phyloP scores from a whole-genome alignment of 805 yeast genomes.

The Saccharomycopsis lassenensis region DNA sequence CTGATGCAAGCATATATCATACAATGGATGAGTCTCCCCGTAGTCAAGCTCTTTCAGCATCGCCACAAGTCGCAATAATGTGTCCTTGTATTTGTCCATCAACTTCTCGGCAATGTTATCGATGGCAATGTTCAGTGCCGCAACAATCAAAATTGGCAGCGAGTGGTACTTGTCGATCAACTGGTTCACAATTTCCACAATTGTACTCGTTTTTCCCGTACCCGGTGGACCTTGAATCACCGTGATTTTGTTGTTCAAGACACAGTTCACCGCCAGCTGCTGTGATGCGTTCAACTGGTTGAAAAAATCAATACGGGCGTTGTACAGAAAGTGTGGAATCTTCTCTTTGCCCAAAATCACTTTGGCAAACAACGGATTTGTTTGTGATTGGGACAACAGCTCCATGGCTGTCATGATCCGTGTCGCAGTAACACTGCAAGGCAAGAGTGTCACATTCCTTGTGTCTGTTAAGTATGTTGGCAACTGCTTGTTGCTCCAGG shows the following conservation, averaged over 20 bases:
- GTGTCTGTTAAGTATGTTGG: constrained; percentile 29
- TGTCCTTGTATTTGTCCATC: constrained; percentile 36
- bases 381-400: too few relatives aligned
- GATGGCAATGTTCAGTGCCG: constrained; percentile 67
- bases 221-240: constrained; percentile 76
- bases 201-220: constrained; percentile 67
- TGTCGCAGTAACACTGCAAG: constrained; percentile 52
- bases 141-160: constrained; percentile 59
- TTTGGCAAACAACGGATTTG: constrained; percentile 38
- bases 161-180: constrained; percentile 42
- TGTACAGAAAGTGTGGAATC: constrained; percentile 42
- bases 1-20: constrained; percentile 53
- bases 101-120: constrained; percentile 68
- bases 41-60: constrained; percentile 53
- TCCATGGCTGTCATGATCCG: constrained; percentile 60
- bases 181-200: constrained; percentile 51
- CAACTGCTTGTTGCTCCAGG: constrained; percentile 45
- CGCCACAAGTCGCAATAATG: constrained; percentile 47
- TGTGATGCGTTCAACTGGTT: constrained; percentile 50
- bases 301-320: too few relatives aligned
- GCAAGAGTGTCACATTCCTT: constrained; percentile 32
- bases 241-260: constrained; percentile 38
- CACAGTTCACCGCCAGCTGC: constrained; percentile 43
- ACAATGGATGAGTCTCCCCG: constrained; percentile 42
- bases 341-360: constrained; percentile 46